These are phyloP conservation scores for Lignosus rhinocerotis DNA, from an alignment of 1,284 basidiomycete species.

Conservation along the genomic window DNA sequence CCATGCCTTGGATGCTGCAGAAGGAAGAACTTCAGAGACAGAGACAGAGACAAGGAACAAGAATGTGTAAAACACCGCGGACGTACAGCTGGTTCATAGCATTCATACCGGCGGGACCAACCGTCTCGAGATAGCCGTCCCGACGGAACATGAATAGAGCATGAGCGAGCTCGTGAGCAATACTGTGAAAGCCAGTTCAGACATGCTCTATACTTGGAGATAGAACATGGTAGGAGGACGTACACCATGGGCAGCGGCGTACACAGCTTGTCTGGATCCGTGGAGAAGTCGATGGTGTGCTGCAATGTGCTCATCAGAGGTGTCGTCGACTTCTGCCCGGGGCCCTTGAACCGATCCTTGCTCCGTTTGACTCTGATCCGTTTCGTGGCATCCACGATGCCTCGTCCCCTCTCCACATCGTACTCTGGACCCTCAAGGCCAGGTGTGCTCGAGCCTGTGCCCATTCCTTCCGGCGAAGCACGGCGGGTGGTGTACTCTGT, in stretches of 20 bases:
- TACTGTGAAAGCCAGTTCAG: conserved; percentile 40
- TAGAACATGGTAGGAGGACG: conserved; percentile 28
- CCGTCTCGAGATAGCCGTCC: conserved; percentile 78
- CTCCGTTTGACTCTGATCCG: conserved; percentile 66
- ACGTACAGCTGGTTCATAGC: conserved; percentile 67
- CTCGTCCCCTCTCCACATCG: conserved; percentile 21
- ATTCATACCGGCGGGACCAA: conserved; percentile 84
- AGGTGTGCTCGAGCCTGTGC: conserved; percentile 28
- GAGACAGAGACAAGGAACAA: background rate
- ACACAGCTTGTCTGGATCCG: conserved; percentile 52
- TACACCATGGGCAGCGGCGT: conserved; percentile 77
- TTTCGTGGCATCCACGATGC: conserved; percentile 63
- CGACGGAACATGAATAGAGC: conserved; percentile 73
- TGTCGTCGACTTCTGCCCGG: conserved; percentile 41
- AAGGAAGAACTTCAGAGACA: background rate
- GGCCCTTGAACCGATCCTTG: conserved; percentile 45
- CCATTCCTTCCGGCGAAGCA: conserved; percentile 22
- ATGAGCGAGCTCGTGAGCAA: conserved; percentile 77
- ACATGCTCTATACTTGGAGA: background rate
- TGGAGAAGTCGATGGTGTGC: conserved; percentile 61
- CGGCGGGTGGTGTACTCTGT: conserved; percentile 27
- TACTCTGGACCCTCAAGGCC: conserved; percentile 4
- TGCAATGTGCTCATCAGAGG: conserved; percentile 58
- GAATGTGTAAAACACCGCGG: background rate
- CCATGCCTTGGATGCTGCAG: conserved; percentile 73